Evolutionary conservation across 2,329 filamentous ascomycete species (phyloP), one percentile per base, ranked within the genome.

Genomic region (Fusarium dlaminii): DNA sequence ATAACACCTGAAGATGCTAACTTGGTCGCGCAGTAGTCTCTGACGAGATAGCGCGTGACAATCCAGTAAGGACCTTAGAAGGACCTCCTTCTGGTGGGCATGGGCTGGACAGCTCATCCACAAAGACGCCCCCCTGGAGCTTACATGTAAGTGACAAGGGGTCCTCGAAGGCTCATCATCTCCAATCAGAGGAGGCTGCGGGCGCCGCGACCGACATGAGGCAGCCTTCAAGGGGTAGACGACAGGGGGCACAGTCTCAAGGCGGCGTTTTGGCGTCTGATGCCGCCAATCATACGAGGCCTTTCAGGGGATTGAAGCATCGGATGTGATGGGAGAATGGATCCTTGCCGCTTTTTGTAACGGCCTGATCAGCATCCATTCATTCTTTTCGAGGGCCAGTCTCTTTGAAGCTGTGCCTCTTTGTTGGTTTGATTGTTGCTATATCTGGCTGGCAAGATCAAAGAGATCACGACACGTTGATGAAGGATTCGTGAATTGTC

Each of bases 291-390:
- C 66, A 76, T 54, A 59, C 36, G 55, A 61, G 60, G 61, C 40
- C 48, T 57, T 74, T 73, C 75, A 77, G 75, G 75, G 66, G 75
- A 76, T 58, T 49, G 55, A 63, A 66, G 69, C 51, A 34, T 73
- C 59, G 64, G 67, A 73, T 73, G 71, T 68, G 69, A 66, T 69
- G 72, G 68, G 61, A 63, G 54, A 57, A 66, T 62, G 62, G 43
- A 75, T 72, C 74, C 72, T 65, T 75, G 75, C 72, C 72, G 59
- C 52, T 58, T 68, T 74, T 63, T 72, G 64, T 66, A 77, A 77
- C 75, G 74, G 75, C 69, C 69, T 73, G 75, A 73, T 77, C 72
- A 54, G 66, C 70, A 55, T 74, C 54, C 73, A 58, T 75, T 39
- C 55, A 57, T 63, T 73, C 52, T 60, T 69, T 58, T 66, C 56